Base-by-base conservation (phyloP, 2,329 filamentous ascomycete genomes). In the Dryadomyces quercivorus region DNA sequence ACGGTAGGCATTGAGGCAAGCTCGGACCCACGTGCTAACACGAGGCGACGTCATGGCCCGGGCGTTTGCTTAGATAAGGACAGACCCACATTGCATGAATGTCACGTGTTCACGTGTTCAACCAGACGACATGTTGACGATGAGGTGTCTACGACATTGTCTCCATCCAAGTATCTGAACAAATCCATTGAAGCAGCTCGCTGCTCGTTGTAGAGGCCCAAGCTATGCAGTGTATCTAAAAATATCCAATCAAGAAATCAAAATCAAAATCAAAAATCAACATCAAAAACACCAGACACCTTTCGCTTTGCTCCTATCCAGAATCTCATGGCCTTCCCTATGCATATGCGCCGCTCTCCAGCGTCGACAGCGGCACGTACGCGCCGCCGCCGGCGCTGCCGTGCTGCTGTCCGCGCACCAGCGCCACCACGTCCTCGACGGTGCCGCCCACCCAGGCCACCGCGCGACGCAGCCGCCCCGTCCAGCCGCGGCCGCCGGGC, bases 331-430 rank as follows among this genome's bases (percentile, higher is more conserved):
- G n/a, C n/a, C n/a, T n/a, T n/a, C n/a, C n/a, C 46, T 50, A 58
- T n/a, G 50, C 43, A 43, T 59, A 31, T 31, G 4, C 58, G 1
- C 47, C 53, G 9, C 42, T 51, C 8, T 81, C 78, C 56, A 82
- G 63, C 53, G 73, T 75, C 52, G 75, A 70, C 58, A 85, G 65
- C 53, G 79, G 78, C 49, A 84, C 77, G 61, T 85, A 85, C 5
- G 79, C 80, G 49, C 74, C 77, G 26, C 77, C 42, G 42, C 42
- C n/a, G 18, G 12, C 75, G 57, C 72, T 70, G 58, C 69, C 69
- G 51, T 63, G 70, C 51, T 59, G 61, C 56, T 58, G 64, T 40
- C 67, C 66, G 0, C 67, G 63, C 20, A 73, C 64, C 62, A 22
- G 66, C 62, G 1, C 71, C 60, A 46, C 71, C 44, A 22, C 60